Base-by-base conservation (phyloP, 2,329 filamentous ascomycete species). In the Aureobasidium namibiae region DNA sequence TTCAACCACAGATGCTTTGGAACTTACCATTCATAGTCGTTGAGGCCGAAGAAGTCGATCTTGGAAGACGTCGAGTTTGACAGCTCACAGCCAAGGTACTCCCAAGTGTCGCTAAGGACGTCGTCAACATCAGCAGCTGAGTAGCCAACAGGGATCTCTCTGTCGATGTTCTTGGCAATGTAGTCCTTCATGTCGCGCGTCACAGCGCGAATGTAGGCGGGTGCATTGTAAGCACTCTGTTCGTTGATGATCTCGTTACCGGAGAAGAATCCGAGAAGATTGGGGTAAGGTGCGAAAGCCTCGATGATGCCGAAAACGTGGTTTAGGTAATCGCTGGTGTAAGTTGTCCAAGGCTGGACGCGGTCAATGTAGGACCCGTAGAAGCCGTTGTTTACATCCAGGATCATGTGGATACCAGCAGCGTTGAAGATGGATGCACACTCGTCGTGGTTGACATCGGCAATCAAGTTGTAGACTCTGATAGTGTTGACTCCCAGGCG, bases 101-200 rank as follows among this genome's bases (percentile, higher is more conserved):
- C 84, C 82, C 81, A 91, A 58, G 82, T 87, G 67, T 92, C 89
- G 69, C 85, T 78, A 24, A 92, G 81, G 44, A 89, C 83, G 1
- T 81, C 75, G 61, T 88, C 85, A 44, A 92, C 89, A 70, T 92
- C 88, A 50, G 88, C 88, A 59, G 85, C 84, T 18, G 82, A 85
- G 75, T 88, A 88, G 34, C 85, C 85, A 31, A 88, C 84, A 7
- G 84, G 83, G 61, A 88, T 87, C 24, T 73, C 65, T 56, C 85
- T 81, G 39, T 75, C 64, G 4, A 76, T 71, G 63, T 87, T 79
- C 59, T 81, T 78, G 54, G 78, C 74, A 67, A 87, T 87, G 72
- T 87, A 88, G 61, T 84, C 78, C 73, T 87, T 87, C 70, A 88
- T 75, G 64, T 88, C 85, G 65, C 85, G 81, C 66, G 84, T 80